phyloP scores from a whole-genome alignment of 371 early-diverging fungal species.

The Dinochytrium kinnereticum region DNA sequence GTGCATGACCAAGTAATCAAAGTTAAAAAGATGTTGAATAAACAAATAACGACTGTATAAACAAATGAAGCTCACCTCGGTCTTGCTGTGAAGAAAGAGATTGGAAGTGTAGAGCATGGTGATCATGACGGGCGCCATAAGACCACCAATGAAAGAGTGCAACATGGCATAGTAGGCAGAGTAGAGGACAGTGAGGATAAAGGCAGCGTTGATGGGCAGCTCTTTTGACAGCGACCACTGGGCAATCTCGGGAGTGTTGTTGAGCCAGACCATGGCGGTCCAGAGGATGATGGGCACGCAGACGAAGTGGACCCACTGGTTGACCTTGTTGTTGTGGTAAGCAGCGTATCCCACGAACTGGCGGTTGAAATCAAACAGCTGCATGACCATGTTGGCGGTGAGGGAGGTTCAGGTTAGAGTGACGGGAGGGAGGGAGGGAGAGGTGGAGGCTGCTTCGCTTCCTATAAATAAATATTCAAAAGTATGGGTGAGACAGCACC shows the following conservation, averaged over 20 bases:
- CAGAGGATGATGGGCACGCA: conserved; percentile 92
- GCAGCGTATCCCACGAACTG: conserved; percentile 60
- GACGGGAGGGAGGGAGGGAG: background rate
- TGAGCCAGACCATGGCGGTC: conserved; percentile 49
- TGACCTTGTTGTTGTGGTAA: conserved; percentile 57
- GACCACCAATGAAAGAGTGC: conserved; percentile 75
- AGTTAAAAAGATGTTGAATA: background rate
- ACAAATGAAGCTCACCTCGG: conserved; percentile 20
- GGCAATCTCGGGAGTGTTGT: conserved; percentile 13
- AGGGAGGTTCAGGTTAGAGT: background rate
- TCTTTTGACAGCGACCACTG: conserved; percentile 34
- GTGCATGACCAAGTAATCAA: too few relatives aligned
- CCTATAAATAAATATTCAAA: too few relatives aligned
- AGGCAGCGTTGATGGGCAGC: conserved; percentile 58
- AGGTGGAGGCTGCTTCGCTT: too few relatives aligned
- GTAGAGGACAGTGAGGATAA: conserved; percentile 63
- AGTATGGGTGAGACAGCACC: too few relatives aligned
- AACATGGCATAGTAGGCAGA: conserved; percentile 76
- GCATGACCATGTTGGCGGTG: conserved; percentile 22
- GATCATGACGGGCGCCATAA: conserved; percentile 19
- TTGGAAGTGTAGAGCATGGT: conserved; percentile 32
- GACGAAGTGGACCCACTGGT: conserved; percentile 84
- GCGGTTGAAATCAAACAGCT: conserved; percentile 54
- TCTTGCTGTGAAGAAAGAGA: conserved; percentile 27
- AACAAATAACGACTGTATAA: background rate